Conservation (phyloP, 192 early-diverging fungal genomes). For the Rhizoclosmatium globosum region DNA sequence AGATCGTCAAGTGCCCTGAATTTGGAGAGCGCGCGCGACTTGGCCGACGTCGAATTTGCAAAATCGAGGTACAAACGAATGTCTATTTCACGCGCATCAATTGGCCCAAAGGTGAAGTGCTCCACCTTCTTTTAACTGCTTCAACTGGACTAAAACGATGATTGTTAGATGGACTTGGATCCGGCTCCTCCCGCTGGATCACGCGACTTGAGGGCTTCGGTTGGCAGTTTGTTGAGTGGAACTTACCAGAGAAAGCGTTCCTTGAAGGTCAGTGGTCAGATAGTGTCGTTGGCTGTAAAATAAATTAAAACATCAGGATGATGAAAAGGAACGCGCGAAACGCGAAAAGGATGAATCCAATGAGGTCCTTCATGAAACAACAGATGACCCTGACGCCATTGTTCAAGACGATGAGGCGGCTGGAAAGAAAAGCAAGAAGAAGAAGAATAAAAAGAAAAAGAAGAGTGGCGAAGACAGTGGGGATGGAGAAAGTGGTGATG, state of each 20-base stretch:
- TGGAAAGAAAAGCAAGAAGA: constrained; percentile 13
- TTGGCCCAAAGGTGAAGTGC: no score
- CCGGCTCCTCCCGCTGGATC: no score
- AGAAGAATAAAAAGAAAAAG: constrained; percentile 14
- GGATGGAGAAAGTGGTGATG: not conserved
- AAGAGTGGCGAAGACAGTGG: not conserved
- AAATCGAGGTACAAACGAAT: constrained; percentile 6
- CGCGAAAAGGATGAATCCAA: not conserved
- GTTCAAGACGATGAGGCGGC: not conserved
- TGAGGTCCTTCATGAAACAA: not conserved
- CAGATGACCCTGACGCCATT: not conserved
- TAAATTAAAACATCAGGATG: not conserved
- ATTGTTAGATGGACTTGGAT: no score
- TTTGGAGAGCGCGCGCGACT: no score
- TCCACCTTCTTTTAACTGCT: no score
- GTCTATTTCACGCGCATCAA: not conserved
- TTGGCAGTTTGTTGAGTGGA: constrained; percentile 32
- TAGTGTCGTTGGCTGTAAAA: not conserved
- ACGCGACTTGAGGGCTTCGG: no score
- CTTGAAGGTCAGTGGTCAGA: not conserved
- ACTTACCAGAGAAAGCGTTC: constrained; percentile 26
- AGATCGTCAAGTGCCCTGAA: no score
- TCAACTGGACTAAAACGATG: no score
- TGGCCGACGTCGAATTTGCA: no score
- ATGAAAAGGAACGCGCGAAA: not conserved